Evolutionary conservation across 2,329 filamentous ascomycete genomes (phyloP), one percentile per base, ranked within the genome.

Genomic region (Nakataea oryzae): DNA sequence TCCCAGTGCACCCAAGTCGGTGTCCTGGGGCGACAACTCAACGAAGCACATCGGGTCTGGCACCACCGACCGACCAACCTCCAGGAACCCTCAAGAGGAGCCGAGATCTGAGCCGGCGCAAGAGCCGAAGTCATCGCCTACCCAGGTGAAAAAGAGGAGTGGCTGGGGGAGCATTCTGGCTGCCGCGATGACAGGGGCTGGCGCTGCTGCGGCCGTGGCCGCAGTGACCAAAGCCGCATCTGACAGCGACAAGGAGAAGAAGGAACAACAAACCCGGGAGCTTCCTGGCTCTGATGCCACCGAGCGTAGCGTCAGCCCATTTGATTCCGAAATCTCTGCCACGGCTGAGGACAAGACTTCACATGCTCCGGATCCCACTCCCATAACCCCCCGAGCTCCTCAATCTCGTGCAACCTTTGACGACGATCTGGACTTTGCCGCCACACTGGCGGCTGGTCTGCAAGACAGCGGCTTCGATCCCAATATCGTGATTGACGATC

Each of bases 401-500:
- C 79, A 83, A 62, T 83, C 88, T 72, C 86, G 87, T 28, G 88
- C 87, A 26, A 75, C 81, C 12, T 92, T 89, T 68, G 82, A 76
- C 1, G 82, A 87, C 62, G 88, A 91, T 66, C 74, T 88, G 11
- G 85, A 86, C 60, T 91, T 91, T 66, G 84, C 86, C 9, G 88
- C 88, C 30, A 85, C 83, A 3, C 74, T 91, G 58, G 87, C 87
- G 63, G 89, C 87, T 58, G 87, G 86, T 1, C 77, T 90, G 59
- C 76, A 86, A 69, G 81, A 85, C n/a, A 83, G 85, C 57, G 88
- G 88, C 0, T 91, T 91, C 65, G 82, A 90, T 68, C 84, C 86
- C 5, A 81, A 88, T 54, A 84, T 91, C 63, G 85, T 91, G 57
- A 86, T 88, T 47, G 78, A 89, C 57, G 81, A 91, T 67, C 82